Conservation (phyloP, 257 asterid genomes). For the Euphrasia confusa region DNA sequence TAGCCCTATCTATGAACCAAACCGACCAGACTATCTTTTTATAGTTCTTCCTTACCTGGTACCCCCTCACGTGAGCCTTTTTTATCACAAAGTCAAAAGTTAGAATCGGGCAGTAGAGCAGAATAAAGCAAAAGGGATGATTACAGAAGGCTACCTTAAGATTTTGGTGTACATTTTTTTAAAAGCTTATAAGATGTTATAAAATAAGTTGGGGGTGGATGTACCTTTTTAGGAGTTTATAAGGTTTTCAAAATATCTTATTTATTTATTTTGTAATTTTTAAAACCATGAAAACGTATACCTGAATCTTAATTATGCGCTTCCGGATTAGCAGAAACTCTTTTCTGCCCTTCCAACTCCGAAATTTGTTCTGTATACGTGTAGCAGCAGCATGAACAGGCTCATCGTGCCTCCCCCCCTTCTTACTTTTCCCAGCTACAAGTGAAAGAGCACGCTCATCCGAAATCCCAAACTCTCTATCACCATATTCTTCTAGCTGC, state of each 20-base stretch:
- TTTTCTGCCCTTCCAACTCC: slow-evolving; percentile 91
- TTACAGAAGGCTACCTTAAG: neutral
- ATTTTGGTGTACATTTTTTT: neutral
- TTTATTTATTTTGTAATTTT: neutral
- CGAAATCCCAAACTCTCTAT: slow-evolving; percentile 54
- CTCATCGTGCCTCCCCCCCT: slow-evolving; percentile 46
- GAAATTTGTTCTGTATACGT: slow-evolving; percentile 83
- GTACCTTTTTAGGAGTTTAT: too few relatives aligned
- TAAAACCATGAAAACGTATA: slow-evolving; percentile 11
- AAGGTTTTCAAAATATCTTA: too few relatives aligned
- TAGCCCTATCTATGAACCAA: slow-evolving; percentile 77
- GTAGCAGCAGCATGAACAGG: slow-evolving; percentile 74
- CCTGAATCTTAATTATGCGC: slow-evolving; percentile 86
- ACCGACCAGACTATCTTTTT: slow-evolving; percentile 85
- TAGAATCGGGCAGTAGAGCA: slow-evolving; percentile 19
- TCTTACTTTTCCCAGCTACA: slow-evolving; percentile 51
- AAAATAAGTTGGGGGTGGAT: too few relatives aligned
- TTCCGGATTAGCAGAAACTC: slow-evolving; percentile 65
- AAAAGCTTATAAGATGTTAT: too few relatives aligned
- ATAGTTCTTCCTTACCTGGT: slow-evolving; percentile 89
- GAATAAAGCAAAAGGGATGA: neutral
- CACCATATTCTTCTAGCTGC: slow-evolving; percentile 55
- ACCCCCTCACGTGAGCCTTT: slow-evolving; percentile 96
- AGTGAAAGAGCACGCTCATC: slow-evolving; percentile 69
- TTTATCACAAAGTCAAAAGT: slow-evolving; percentile 24